Evolutionary conservation across 768 basidiomycete species (phyloP).

Genomic region (Tricholoma sp.): DNA sequence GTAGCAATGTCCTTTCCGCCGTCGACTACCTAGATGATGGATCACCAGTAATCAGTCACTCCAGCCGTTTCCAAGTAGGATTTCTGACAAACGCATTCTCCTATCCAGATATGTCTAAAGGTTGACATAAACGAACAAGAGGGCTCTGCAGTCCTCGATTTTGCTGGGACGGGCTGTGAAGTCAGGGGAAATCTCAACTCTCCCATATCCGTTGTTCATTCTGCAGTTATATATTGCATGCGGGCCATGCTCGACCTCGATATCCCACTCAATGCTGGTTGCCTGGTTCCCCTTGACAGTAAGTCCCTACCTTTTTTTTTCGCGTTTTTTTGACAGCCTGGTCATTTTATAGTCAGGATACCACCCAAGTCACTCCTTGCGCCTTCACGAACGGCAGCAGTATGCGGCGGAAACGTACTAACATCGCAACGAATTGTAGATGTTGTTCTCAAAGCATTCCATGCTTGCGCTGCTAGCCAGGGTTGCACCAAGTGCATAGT

Average conservation of each 20-base stretch:
- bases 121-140: slow-evolving; percentile 71
- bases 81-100: background rate
- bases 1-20: slow-evolving; percentile 60
- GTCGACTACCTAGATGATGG: slow-evolving; percentile 88
- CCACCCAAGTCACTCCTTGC: slow-evolving; percentile 75
- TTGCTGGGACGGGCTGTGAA: slow-evolving; percentile 78
- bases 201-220: slow-evolving; percentile 82
- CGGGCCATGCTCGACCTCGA: slow-evolving; percentile 80
- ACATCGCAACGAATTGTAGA: slow-evolving; percentile 94
- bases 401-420: slow-evolving; percentile 89
- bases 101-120: slow-evolving; percentile 57
- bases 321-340: background rate
- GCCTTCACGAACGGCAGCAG: slow-evolving; percentile 83
- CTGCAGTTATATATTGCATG: slow-evolving; percentile 87
- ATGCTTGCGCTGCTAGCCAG: slow-evolving; percentile 88
- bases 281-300: slow-evolving; percentile 83
- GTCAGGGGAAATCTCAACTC: slow-evolving; percentile 82
- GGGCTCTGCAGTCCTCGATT: slow-evolving; percentile 83
- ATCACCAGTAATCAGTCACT: slow-evolving; percentile 54
- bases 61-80: background rate
- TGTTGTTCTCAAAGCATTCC: slow-evolving; percentile 89
- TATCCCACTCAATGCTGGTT: slow-evolving; percentile 93
- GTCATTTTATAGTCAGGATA: slow-evolving; percentile 53
- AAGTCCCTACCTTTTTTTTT: slow-evolving; percentile 9
- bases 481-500: slow-evolving; percentile 82